Evolutionary conservation across 768 basidiomycete genomes (phyloP).

Genomic region (Lactarius deliciosus): DNA sequence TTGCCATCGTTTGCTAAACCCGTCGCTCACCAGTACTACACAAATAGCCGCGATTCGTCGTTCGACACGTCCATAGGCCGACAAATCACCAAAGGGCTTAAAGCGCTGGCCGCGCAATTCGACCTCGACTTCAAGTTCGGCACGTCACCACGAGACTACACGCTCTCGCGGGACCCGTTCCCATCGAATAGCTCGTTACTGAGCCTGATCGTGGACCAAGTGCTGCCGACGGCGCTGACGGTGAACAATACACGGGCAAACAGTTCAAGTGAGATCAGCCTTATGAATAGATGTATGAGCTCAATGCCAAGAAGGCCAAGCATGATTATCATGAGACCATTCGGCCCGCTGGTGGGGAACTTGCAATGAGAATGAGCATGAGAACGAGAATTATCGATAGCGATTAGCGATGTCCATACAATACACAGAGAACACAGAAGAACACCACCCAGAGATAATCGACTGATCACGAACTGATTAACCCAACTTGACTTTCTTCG

Average conservation of each 20-base stretch:
- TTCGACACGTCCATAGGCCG: conserved; percentile 64
- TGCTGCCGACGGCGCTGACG: conserved; percentile 43
- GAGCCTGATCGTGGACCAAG: conserved; percentile 54
- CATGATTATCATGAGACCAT: neutral
- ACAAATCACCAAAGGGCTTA: conserved; percentile 55
- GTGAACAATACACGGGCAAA: conserved; percentile 62
- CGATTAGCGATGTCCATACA: neutral
- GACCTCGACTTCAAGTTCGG: conserved; percentile 67
- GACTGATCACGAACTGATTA: conserved; percentile 36
- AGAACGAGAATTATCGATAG: neutral
- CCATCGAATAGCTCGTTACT: conserved; percentile 61
- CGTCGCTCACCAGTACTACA: conserved; percentile 57
- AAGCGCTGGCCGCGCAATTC: conserved; percentile 53
- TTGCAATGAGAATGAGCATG: neutral
- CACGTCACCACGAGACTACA: conserved; percentile 74
- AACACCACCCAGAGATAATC: neutral
- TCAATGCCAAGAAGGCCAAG: conserved; percentile 7
- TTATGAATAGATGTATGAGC: conserved; percentile 2
- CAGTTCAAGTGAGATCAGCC: conserved; percentile 21
- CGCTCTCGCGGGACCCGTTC: conserved; percentile 59
- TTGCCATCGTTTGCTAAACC: neutral
- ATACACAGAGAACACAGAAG: conserved; percentile 3
- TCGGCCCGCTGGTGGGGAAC: neutral
- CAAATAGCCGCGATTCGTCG: conserved; percentile 44
- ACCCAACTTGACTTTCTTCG: conserved; percentile 65